phyloP scores from a whole-genome alignment of 2,329 filamentous ascomycete genomes.

The Aspergillus pseudoterreus region DNA sequence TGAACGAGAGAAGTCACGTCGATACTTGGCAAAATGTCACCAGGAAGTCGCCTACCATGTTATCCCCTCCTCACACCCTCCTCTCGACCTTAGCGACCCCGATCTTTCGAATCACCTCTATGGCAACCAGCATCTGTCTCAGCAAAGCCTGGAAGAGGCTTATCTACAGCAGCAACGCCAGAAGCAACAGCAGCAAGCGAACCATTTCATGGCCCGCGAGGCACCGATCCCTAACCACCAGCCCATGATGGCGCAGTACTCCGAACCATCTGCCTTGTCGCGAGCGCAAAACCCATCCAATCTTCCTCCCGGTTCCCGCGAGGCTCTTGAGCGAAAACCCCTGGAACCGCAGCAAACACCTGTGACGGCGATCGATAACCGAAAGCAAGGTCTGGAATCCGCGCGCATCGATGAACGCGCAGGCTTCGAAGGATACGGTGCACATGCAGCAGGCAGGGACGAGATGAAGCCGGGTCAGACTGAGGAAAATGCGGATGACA shows the following conservation, averaged over 20 bases:
- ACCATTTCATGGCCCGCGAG: constrained; percentile 47
- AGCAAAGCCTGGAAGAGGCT: constrained; percentile 56
- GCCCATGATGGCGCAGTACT: constrained; percentile 49
- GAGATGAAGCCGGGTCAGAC: constrained; percentile 44
- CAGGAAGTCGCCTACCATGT: constrained; percentile 67
- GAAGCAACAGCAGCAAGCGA: constrained; percentile 40
- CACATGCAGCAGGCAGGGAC: constrained; percentile 46
- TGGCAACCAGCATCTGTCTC: constrained; percentile 49
- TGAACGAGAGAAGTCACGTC: constrained; percentile 59
- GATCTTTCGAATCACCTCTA: constrained; percentile 45
- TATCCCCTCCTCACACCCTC: constrained; percentile 60
- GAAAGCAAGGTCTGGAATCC: constrained; percentile 43
- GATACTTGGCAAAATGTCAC: constrained; percentile 63
- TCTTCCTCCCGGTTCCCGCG: constrained; percentile 36
- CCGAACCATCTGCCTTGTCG: constrained; percentile 38
- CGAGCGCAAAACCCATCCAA: constrained; percentile 43
- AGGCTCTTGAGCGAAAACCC: constrained; percentile 39
- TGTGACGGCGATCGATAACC: constrained; percentile 52
- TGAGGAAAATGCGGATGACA: constrained; percentile 50
- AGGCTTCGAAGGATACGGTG: constrained; percentile 57
- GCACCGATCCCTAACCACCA: constrained; percentile 59
- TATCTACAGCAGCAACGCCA: constrained; percentile 57
- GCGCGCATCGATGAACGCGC: constrained; percentile 51
- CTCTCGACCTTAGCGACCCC: constrained; percentile 48
- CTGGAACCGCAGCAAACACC: constrained; percentile 46